Evolutionary conservation across 441 rosid genomes (phyloP), one percentile per base, ranked within the genome.

Genomic region (Populus hybrid): DNA sequence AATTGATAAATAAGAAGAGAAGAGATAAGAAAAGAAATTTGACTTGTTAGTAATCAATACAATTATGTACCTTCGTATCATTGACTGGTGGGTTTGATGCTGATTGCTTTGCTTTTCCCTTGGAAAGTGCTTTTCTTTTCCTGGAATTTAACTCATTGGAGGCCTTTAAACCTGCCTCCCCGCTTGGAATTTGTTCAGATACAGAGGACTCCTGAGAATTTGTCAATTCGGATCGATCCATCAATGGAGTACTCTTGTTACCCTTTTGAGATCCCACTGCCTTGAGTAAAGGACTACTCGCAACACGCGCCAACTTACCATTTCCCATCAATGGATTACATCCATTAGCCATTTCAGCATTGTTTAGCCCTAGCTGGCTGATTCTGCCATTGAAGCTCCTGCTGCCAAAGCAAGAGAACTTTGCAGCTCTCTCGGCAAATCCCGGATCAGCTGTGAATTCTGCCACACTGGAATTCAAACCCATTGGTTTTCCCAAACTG

Each of bases 321-420:
- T 87, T 86, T 9, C n/a, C 82, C 30, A 78, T 77, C 74, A 76
- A 21, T 23, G 79, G 46, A 36, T 73, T 78, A 24, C 77, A 67
- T 82, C 68, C 63, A 68, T 57, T 38, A 3, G 73, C 77, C 75
- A 72, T 46, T 63, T 87, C 90, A 8, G 66, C 74, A 70, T 82
- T 84, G 73, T 74, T 84, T 3, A 50, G n/a, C 16, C 80, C 84
- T 0, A 85, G 8, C 64, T 81, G 87, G 36, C 76, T 18, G 2
- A 85, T 81, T 70, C 92, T 77, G 21, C 89, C 91, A 69, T 95
- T 91, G 78, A 93, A 93, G 68, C 98, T 95, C 79, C 86, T 70
- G 68, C 75, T 74, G 8, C 88, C 83, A 32, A 88, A 88, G 84
- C 92, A 86, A 50, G 95, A 89, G 75, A 86, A 84, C 76, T 86